These are phyloP conservation scores for Rhododendron kiyosumense DNA, from an alignment of 148 eudicot species.

Conservation along the genomic window DNA sequence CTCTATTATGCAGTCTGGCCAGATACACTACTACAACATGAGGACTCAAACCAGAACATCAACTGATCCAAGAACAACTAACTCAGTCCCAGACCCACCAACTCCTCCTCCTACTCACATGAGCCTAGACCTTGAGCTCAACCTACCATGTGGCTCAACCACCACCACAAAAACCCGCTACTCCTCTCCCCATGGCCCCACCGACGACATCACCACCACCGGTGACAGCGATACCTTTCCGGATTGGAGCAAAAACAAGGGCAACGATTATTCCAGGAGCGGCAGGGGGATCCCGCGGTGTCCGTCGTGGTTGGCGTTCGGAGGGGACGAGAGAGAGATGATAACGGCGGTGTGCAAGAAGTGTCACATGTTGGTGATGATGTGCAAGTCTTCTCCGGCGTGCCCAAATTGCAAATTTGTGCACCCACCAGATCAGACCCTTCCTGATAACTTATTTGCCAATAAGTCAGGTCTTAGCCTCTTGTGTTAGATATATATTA, in stretches of 20 bases:
- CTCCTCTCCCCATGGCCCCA: slow-evolving; percentile 12
- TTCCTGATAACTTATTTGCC: slow-evolving; percentile 26
- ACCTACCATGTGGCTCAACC: slow-evolving; percentile 61
- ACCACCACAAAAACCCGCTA: slow-evolving; percentile 9
- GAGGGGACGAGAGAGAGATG: slow-evolving; percentile 51
- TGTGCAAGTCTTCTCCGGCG: slow-evolving; percentile 74
- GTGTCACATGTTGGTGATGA: slow-evolving; percentile 91
- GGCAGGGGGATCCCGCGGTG: not conserved
- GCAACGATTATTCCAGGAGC: not conserved
- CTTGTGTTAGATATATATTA: slow-evolving; percentile 26
- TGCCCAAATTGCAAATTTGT: slow-evolving; percentile 92
- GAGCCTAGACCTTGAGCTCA: slow-evolving; percentile 87
- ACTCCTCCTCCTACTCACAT: slow-evolving; percentile 23
- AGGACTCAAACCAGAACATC: slow-evolving; percentile 65
- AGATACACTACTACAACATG: slow-evolving; percentile 73
- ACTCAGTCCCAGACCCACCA: slow-evolving; percentile 25
- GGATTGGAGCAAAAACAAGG: slow-evolving; percentile 6
- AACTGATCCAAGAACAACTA: slow-evolving; percentile 51
- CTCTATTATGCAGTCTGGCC: slow-evolving; percentile 46
- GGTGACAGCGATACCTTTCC: not conserved
- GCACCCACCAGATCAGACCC: slow-evolving; percentile 57
- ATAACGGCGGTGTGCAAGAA: slow-evolving; percentile 72
- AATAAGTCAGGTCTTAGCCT: slow-evolving; percentile 47
- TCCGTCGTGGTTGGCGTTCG: slow-evolving; percentile 32
- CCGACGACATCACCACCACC: slow-evolving; percentile 2